Evolutionary conservation across 1,139 yeast genomes (phyloP), one percentile per base, ranked within the genome.

Genomic region (Lodderomyces pseudojiufengensis): DNA sequence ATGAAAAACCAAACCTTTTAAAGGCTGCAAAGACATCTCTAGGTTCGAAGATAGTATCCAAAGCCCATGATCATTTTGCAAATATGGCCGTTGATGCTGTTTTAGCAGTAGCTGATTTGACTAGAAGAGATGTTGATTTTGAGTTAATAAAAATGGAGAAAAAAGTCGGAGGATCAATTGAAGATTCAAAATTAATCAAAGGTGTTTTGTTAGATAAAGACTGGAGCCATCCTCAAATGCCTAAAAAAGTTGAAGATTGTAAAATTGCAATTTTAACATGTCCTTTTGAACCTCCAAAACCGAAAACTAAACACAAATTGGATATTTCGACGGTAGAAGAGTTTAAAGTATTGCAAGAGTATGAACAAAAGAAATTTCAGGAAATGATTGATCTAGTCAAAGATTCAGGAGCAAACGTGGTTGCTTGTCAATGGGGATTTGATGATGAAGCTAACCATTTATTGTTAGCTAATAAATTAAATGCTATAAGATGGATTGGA

Each of bases 231-330:
- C 97, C 97, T 6, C 98, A 94, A 63, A 94, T 94, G 98, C 92
- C 95, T 32, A 86, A 85, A 55, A 63, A 63, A 37, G 75, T 92
- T 31, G 71, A 75, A 41, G 84, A 90, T 61, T 95, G 90, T 46
- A 86, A 84, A 59, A 74, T 94, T 47, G 98, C 98, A 35, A 90
- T 92, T 48, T 73, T 92, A 57, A 92, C 99, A 2, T 90, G 97
- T 67, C 97, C 99, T 51, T 92, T 92, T 58, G 99, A 92, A 69
- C 99, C 99, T 29, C 99, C 99, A 51, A 92, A 92, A 65, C 99
- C 98, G 50, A 94, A 92, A 68, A 94, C 99, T 14, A 92, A 92
- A 65, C 98, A 94, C 67, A 92, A 92, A 73, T 74, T 92, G 54
- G 97, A 92, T 58, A 92, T 94, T 46, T 78, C 92, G 13, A 69